A percentile compares a stretch with the other conserved stretches of the same genome.
Evolutionary conservation across 345 rosid species (phyloP).

Genomic region (Dipteronia dyeriana): DNA sequence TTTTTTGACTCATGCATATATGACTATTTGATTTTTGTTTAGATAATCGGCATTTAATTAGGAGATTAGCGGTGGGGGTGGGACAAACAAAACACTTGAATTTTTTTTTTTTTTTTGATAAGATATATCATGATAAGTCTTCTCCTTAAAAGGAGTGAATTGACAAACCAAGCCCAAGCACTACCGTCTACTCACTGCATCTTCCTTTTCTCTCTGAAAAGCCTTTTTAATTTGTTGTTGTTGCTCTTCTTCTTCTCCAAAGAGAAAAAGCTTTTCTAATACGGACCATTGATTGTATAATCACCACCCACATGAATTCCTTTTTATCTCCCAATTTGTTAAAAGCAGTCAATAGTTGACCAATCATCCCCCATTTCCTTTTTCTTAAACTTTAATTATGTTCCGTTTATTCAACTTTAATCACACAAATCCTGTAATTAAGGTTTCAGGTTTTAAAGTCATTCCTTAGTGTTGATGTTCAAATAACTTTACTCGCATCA

Average conservation of each 20-base stretch:
- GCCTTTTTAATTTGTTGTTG: constrained; percentile 1
- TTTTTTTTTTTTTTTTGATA: not conserved
- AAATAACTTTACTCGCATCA: too few species aligned
- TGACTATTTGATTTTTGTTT: not conserved
- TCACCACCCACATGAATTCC: constrained; percentile 28
- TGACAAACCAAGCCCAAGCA: constrained; percentile 35
- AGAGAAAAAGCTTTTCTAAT: constrained; percentile 26
- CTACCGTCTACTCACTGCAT: not conserved
- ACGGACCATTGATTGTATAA: constrained; percentile 35
- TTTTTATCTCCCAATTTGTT: not conserved
- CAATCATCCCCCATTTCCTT: not conserved
- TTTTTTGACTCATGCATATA: too few species aligned
- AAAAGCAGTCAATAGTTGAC: constrained; percentile 11
- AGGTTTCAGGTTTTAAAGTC: too few species aligned
- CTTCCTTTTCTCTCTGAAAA: constrained; percentile 1
- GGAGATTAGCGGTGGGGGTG: constrained; percentile 7
- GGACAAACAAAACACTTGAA: constrained; percentile 8
- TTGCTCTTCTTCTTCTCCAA: constrained; percentile 9
- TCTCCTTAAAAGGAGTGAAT: constrained; percentile 54
- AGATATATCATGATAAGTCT: constrained; percentile 14
- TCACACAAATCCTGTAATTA: too few species aligned
- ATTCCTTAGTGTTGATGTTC: too few species aligned
- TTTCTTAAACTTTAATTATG: not conserved
- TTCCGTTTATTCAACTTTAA: too few species aligned
- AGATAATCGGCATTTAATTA: not conserved